phyloP scores from a whole-genome alignment of 2,329 filamentous ascomycete genomes.

The Aspergillus sp. region DNA sequence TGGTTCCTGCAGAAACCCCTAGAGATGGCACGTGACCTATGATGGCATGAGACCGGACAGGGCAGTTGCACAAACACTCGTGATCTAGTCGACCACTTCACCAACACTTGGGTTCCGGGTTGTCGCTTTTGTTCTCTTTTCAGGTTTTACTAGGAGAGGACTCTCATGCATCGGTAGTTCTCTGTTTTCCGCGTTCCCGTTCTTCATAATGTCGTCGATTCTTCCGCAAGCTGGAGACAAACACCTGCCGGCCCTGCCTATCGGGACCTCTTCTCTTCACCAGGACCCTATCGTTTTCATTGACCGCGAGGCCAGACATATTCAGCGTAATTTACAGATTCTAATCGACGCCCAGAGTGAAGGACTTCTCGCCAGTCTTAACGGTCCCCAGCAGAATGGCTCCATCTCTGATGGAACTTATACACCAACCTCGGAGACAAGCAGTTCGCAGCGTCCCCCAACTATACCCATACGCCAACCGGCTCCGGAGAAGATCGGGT shows the following conservation, averaged over 20 bases:
- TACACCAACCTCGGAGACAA: slow-evolving; percentile 34
- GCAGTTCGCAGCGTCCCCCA: slow-evolving; percentile 35
- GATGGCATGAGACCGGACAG: slow-evolving; percentile 14
- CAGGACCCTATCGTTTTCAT: slow-evolving; percentile 52
- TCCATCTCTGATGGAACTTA: slow-evolving; percentile 49
- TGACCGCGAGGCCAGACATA: slow-evolving; percentile 54
- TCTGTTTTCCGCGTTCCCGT: background rate
- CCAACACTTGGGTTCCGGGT: background rate
- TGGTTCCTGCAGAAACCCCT: slow-evolving; percentile 32
- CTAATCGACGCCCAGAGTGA: slow-evolving; percentile 64
- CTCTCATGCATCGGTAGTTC: background rate
- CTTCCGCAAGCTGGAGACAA: slow-evolving; percentile 28
- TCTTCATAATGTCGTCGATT: slow-evolving; percentile 33
- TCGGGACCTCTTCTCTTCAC: slow-evolving; percentile 31
- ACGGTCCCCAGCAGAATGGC: slow-evolving; percentile 44
- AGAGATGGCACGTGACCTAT: slow-evolving; percentile 25
- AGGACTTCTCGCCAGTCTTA: slow-evolving; percentile 54
- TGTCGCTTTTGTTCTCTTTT: background rate
- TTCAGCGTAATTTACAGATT: slow-evolving; percentile 60
- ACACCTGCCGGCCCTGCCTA: slow-evolving; percentile 31
- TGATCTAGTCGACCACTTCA: background rate
- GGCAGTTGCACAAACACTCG: background rate
- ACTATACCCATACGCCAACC: slow-evolving; percentile 44
- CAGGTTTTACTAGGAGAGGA: too few species aligned
- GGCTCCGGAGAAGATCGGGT: slow-evolving; percentile 49